A percentile compares a stretch with the other conserved stretches of the same genome.
Conservation (phyloP, 192 early-diverging fungal genomes). For the Coemansia sp. region DNA sequence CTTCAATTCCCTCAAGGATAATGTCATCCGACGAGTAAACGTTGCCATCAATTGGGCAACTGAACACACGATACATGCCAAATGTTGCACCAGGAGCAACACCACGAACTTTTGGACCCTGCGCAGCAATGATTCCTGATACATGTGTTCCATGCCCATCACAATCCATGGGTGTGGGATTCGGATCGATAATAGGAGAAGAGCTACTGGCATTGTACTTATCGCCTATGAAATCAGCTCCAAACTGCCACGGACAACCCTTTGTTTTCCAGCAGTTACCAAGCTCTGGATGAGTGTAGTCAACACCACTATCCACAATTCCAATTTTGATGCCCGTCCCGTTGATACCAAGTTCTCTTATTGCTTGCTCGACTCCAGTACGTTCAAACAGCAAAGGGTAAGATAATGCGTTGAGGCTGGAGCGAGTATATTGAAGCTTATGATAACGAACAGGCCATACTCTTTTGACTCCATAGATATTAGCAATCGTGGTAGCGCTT, state of each 20-base stretch:
- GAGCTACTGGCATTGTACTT: slow-evolving; percentile 37
- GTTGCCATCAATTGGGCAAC: slow-evolving; percentile 52
- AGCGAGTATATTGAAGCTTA: slow-evolving; percentile 8
- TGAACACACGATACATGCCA: slow-evolving; percentile 65
- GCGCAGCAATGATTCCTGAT: slow-evolving; percentile 59
- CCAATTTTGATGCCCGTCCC: slow-evolving; percentile 68
- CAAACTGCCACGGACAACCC: slow-evolving; percentile 56
- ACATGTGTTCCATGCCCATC: slow-evolving; percentile 71
- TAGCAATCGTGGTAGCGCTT: slow-evolving; percentile 2
- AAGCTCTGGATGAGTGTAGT: slow-evolving; percentile 63
- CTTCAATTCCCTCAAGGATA: slow-evolving; percentile 62
- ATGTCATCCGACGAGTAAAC: slow-evolving; percentile 54
- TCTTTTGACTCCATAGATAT: slow-evolving; percentile 11
- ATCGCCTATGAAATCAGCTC: slow-evolving; percentile 67
- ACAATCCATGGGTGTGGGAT: slow-evolving; percentile 57
- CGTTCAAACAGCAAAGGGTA: slow-evolving; percentile 33
- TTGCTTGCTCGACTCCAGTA: slow-evolving; percentile 53
- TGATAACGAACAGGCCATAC: slow-evolving; percentile 20
- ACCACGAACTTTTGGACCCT: slow-evolving; percentile 53
- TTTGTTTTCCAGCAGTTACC: slow-evolving; percentile 61
- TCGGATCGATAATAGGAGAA: slow-evolving; percentile 53
- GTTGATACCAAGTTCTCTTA: slow-evolving; percentile 47
- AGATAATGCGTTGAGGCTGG: slow-evolving; percentile 7
- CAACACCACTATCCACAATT: slow-evolving; percentile 68
- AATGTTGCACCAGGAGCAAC: slow-evolving; percentile 64